Evolutionary conservation across 768 basidiomycete species (phyloP).

Genomic region (Trametes coccinea): DNA sequence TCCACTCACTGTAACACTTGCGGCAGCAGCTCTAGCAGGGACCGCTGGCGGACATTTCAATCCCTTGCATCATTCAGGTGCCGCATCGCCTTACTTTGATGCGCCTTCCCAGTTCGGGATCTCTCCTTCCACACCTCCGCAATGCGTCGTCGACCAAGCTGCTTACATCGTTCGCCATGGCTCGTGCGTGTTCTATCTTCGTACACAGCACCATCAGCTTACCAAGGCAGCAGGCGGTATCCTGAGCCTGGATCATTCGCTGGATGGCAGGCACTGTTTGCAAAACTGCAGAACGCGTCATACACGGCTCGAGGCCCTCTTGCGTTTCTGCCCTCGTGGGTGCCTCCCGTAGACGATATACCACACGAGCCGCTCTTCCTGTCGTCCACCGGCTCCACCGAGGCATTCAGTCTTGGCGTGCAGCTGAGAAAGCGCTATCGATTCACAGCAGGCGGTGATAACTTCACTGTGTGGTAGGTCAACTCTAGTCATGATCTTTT

Average conservation of each 20-base stretch:
- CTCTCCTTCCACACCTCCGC: slow-evolving; percentile 33
- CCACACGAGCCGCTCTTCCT: slow-evolving; percentile 43
- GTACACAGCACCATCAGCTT: background rate
- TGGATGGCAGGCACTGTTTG: slow-evolving; percentile 41
- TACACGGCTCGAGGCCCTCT: slow-evolving; percentile 42
- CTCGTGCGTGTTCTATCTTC: slow-evolving; percentile 29
- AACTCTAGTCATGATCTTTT: background rate
- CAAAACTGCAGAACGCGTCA: slow-evolving; percentile 43
- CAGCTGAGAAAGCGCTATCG: slow-evolving; percentile 41
- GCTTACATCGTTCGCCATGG: slow-evolving; percentile 47
- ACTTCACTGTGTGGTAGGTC: slow-evolving; percentile 43
- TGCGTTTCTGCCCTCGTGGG: slow-evolving; percentile 43
- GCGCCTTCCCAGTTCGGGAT: slow-evolving; percentile 42
- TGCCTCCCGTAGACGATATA: slow-evolving; percentile 41
- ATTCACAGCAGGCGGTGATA: slow-evolving; percentile 41
- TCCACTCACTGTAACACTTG: background rate
- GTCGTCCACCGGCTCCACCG: slow-evolving; percentile 39
- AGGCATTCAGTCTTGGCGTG: slow-evolving; percentile 43
- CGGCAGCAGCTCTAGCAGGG: background rate
- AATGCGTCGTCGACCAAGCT: slow-evolving; percentile 45
- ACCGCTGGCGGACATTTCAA: slow-evolving; percentile 30
- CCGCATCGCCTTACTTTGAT: slow-evolving; percentile 45
- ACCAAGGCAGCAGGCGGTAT: slow-evolving; percentile 34
- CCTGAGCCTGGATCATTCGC: slow-evolving; percentile 43
- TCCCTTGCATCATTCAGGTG: slow-evolving; percentile 44